Evolutionary conservation across 2,329 filamentous ascomycete genomes (phyloP).

Genomic region (Epichloe typhina): DNA sequence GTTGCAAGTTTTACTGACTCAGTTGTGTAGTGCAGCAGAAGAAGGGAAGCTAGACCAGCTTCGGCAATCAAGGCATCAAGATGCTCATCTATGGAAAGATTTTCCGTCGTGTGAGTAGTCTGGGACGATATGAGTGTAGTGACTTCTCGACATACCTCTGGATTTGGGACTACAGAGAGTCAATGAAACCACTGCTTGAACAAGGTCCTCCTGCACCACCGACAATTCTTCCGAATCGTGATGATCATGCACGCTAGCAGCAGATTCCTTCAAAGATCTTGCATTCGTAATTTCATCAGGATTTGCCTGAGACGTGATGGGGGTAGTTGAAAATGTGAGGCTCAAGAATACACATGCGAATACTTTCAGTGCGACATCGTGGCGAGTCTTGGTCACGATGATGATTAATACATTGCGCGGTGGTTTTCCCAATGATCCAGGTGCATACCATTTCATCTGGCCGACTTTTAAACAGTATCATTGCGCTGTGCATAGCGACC

Average conservation of each 20-base stretch:
- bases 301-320: background rate
- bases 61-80: slow-evolving; percentile 11
- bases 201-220: background rate
- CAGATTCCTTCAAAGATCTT: background rate
- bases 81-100: background rate
- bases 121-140: background rate
- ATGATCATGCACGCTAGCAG: background rate
- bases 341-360: background rate
- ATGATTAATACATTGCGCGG: background rate
- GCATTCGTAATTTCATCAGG: background rate
- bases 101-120: background rate
- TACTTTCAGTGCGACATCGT: slow-evolving; percentile 4
- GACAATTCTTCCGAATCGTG: background rate
- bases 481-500: background rate
- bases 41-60: slow-evolving; percentile 16
- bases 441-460: background rate
- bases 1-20: slow-evolving; percentile 5
- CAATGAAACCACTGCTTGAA: background rate
- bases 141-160: background rate
- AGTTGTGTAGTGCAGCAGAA: slow-evolving; percentile 10
- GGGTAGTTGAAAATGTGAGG: background rate
- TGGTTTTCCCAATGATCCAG: background rate
- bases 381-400: slow-evolving; percentile 1
- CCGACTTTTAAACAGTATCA: background rate
- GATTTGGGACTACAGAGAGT: background rate